Evolutionary conservation across 2,329 filamentous ascomycete species (phyloP), one percentile per base, ranked within the genome.

Genomic region (Neofusicoccum parvum): DNA sequence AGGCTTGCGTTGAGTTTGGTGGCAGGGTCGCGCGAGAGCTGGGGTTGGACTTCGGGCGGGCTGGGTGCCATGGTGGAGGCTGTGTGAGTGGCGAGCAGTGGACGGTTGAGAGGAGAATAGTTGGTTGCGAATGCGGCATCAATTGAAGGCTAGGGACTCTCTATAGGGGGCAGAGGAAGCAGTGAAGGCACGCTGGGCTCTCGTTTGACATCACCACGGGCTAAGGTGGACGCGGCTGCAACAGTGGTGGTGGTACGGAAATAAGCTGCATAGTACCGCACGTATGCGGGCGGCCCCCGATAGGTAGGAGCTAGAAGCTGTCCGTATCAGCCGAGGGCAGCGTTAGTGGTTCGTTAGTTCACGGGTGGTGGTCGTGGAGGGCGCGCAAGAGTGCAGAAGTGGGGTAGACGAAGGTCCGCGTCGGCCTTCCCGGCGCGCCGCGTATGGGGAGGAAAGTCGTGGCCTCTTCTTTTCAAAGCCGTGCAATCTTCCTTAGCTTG

Each of bases 1-100:
- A 37, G 3, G 54, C 67, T 58, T 72, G 74, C 75, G 50, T 76
- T 65, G 11, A 78, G 70, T 50, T 68, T 74, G 49, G 67, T 72
- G 2, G 62, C 62, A 5, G 69, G 64, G 60, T 72, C 69, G 20
- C 75, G 68, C 34, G 72, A 60, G 56, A 73, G 70, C 62, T 74
- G 71, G 59, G 70, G 66, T 3, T 75, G 71, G 17, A 74, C 43
- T 39, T 70, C 50, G 10, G 74, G 50, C 23, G 63, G 50, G 45
- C 32, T 17, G 49, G 62, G 51, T 20, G 62, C 6, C 62, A 64
- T 64, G 50, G 49, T 46, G 6, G 27, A 32, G 27, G 27, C 27
- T 32, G 27, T 32, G 27, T 5, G 27, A 32, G 27, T 32, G 4
- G 27, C 27, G 27, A 32, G 6, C 27, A 6, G 27, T 6, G 27